Evolutionary conservation across 2,329 filamentous ascomycete species (phyloP), one percentile per base, ranked within the genome.

Genomic region (Alternaria hordeiaustralica): DNA sequence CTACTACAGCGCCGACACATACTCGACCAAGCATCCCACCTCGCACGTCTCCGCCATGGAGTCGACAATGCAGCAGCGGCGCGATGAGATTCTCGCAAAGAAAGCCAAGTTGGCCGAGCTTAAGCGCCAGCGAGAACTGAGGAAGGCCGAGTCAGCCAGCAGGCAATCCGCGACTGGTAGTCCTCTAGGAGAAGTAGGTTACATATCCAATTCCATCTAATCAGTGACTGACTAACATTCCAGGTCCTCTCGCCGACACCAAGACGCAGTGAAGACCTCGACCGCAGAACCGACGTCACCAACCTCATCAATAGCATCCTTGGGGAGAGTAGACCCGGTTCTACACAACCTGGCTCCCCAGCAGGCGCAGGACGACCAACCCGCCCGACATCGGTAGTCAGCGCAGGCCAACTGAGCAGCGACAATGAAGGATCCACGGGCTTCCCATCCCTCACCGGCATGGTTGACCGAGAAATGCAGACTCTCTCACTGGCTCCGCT

Each of bases 71-170:
- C 90, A 89, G 79, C 84, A 94, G 86, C 91, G 94, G 75, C 92
- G 93, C 84, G 94, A 97, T 85, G 96, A 99, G 85, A 97, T 99
- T 72, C 85, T 96, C 74, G 94, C 94, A 72, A 99, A 99, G 84
- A 95, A 93, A 85, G 95, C 94, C 67, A 97, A 96, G 86, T 93
- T 99, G 75, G 94, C 93, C 54, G 96, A 98, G 86, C 87, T 99
- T 70, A 97, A 97, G 84, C 89, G 92, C 66, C 94, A 97, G 83
- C 89, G 96, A 73, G 94, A 96, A 72, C 88, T 94, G 63, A 88
- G 92, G 68, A 92, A 87, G 78, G 92, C 96, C 78, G 89, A 92
- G 72, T 88, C 86, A 63, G 87, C 87, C 66, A 89, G 85, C 71
- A 88, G 93, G 71, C 87, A 90, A 75, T 78, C 77, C 1, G 92